phyloP scores from a whole-genome alignment of 805 yeast genomes.

The Groenewaldozyma tartarivorans region DNA sequence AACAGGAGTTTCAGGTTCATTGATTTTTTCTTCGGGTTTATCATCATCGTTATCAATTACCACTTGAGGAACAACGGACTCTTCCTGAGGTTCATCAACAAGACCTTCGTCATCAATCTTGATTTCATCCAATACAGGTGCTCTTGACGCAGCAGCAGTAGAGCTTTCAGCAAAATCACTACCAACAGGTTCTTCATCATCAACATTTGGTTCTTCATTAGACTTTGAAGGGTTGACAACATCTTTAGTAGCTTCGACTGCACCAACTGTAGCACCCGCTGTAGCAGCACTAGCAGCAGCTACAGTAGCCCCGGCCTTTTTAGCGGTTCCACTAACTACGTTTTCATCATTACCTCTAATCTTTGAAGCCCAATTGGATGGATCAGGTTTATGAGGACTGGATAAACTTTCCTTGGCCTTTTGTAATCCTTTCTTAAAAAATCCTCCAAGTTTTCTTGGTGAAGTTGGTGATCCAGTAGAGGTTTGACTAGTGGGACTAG shows the following conservation, averaged over 20 bases:
- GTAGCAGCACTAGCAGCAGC: background rate
- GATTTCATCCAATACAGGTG: background rate
- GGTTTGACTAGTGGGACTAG: background rate
- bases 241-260: slow-evolving; percentile 2
- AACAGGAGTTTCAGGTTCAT: background rate
- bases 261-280: background rate
- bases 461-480: background rate
- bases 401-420: background rate
- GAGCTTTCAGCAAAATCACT: background rate
- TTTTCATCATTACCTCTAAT: slow-evolving; percentile 1
- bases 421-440: background rate
- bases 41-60: background rate
- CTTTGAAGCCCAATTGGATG: slow-evolving; percentile 3
- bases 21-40: no score
- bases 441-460: slow-evolving; percentile 2
- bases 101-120: slow-evolving; percentile 1
- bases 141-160: background rate
- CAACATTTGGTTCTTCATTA: slow-evolving; percentile 3
- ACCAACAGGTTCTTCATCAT: background rate
- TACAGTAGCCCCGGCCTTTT: background rate
- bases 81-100: background rate
- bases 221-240: slow-evolving; percentile 9
- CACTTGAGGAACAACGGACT: background rate
- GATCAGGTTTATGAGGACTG: slow-evolving; percentile 3
- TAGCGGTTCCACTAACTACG: background rate